These are phyloP conservation scores for Phallus indusiatus DNA, from an alignment of 768 basidiomycete species.

Conservation along the genomic window DNA sequence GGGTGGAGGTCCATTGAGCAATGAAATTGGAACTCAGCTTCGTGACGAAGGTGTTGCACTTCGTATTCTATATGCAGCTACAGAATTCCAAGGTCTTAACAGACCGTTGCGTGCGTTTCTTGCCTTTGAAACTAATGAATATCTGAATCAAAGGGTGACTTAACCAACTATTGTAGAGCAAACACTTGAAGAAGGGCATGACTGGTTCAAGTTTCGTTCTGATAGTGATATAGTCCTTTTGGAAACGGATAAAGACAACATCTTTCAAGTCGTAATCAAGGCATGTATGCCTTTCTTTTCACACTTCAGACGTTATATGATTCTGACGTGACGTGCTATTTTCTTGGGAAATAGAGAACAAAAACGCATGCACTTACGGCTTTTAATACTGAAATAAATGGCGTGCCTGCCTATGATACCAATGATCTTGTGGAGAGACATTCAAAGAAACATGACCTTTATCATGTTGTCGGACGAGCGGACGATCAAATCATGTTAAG, in stretches of 20 bases:
- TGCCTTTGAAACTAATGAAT: constrained; percentile 24
- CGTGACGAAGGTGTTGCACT: neutral
- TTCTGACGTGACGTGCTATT: neutral
- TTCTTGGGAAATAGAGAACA: constrained; percentile 3
- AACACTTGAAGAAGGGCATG: constrained; percentile 20
- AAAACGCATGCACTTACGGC: constrained; percentile 18
- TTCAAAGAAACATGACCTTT: constrained; percentile 27
- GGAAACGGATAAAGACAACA: constrained; percentile 5
- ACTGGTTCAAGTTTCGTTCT: constrained; percentile 19
- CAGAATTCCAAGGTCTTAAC: neutral
- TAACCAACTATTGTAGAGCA: constrained; percentile 20
- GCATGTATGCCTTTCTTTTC: constrained; percentile 5
- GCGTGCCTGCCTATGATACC: constrained; percentile 26
- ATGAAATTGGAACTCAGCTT: neutral
- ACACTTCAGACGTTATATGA: neutral
- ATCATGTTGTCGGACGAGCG: constrained; percentile 30
- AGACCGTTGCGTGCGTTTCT: constrained; percentile 26
- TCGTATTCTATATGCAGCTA: neutral
- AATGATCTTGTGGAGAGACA: constrained; percentile 33
- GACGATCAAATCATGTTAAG: constrained; percentile 39
- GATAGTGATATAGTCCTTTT: constrained; percentile 12
- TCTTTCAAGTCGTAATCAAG: constrained; percentile 10
- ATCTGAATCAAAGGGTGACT: constrained; percentile 25
- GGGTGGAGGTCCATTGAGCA: neutral
- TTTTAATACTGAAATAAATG: constrained; percentile 24